Percentiles rank a stretch among this genome's conserved stretches.
These are phyloP conservation scores for Sporothrix pseudoabietina DNA, from an alignment of 2,329 filamentous ascomycete genomes.

Conservation along the genomic window DNA sequence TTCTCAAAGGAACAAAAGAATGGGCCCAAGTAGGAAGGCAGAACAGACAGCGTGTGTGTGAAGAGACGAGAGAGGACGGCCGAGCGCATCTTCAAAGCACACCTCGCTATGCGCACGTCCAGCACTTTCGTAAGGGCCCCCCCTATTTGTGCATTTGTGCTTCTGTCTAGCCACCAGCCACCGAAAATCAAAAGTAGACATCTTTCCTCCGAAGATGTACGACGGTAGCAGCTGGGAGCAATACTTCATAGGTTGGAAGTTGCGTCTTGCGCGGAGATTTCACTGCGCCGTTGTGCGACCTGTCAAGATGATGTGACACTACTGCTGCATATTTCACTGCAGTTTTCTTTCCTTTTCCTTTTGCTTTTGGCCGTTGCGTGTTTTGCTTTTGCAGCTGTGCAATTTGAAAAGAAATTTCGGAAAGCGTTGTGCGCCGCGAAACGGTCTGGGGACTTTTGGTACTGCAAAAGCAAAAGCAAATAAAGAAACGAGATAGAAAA, in stretches of 20 bases:
- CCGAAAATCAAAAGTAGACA: neutral
- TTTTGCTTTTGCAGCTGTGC: neutral
- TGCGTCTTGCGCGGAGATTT: constrained; percentile 20
- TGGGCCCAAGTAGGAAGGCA: neutral
- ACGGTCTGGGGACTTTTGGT: neutral
- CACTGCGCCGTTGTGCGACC: constrained; percentile 20
- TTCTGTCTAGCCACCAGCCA: constrained; percentile 5
- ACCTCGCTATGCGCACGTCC: constrained; percentile 20
- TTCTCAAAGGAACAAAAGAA: neutral
- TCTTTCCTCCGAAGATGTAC: neutral
- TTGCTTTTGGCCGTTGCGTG: neutral
- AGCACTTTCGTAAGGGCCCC: neutral
- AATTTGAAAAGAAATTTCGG: neutral
- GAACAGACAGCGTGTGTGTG: neutral
- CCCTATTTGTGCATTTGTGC: constrained; percentile 15
- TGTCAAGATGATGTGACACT: constrained; percentile 25
- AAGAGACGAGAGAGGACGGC: neutral
- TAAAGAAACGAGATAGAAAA: neutral
- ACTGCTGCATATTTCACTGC: constrained; percentile 10
- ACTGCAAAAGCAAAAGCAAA: neutral
- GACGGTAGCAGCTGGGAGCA: neutral
- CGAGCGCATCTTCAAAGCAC: neutral
- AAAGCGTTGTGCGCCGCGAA: neutral
- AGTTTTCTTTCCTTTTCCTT: neutral
- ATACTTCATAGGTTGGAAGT: neutral